Percentiles rank a stretch among this genome's conserved stretches.
Conservation (phyloP, 352 stramenopile genomes). For the Globisporangium cederbergense region DNA sequence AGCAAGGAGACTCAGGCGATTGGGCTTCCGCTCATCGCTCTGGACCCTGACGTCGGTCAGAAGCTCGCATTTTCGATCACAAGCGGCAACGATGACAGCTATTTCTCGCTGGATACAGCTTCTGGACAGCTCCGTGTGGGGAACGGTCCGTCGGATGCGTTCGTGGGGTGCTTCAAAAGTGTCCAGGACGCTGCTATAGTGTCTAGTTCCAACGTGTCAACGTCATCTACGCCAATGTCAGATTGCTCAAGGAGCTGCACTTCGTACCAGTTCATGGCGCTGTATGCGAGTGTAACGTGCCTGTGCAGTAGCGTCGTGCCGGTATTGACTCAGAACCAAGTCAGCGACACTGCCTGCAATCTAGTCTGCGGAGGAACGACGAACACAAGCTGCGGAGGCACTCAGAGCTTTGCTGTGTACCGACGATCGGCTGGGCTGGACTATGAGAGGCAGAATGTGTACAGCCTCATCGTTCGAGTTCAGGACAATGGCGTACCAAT, state of each 20-base stretch:
- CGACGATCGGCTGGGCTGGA: conserved; percentile 20
- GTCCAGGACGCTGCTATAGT: not conserved
- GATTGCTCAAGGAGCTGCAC: conserved; percentile 18
- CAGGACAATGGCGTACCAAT: conserved; percentile 9
- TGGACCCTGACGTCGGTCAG: conserved; percentile 9
- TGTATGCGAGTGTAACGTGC: conserved; percentile 19
- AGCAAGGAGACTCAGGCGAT: conserved; percentile 16
- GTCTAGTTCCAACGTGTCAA: not conserved
- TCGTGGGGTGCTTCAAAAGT: conserved; percentile 12
- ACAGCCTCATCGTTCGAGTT: conserved; percentile 3
- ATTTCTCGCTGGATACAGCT: conserved; percentile 3
- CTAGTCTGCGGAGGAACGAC: conserved; percentile 14
- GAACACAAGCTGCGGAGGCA: conserved; percentile 24
- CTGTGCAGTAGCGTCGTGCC: conserved; percentile 23
- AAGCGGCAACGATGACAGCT: conserved; percentile 8
- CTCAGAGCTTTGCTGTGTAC: conserved; percentile 22
- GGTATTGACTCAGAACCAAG: conserved; percentile 3
- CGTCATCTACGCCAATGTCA: not conserved
- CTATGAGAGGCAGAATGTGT: conserved; percentile 17
- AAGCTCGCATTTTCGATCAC: conserved; percentile 6
- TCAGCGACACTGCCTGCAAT: conserved; percentile 5
- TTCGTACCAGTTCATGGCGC: conserved; percentile 24
- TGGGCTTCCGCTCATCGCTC: conserved; percentile 6
- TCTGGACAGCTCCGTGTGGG: conserved; percentile 9
- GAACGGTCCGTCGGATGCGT: conserved; percentile 4